Conservation (phyloP, 225 moss, liverwort and hornwort genomes). For the Pseudisothecium myosuroides region DNA sequence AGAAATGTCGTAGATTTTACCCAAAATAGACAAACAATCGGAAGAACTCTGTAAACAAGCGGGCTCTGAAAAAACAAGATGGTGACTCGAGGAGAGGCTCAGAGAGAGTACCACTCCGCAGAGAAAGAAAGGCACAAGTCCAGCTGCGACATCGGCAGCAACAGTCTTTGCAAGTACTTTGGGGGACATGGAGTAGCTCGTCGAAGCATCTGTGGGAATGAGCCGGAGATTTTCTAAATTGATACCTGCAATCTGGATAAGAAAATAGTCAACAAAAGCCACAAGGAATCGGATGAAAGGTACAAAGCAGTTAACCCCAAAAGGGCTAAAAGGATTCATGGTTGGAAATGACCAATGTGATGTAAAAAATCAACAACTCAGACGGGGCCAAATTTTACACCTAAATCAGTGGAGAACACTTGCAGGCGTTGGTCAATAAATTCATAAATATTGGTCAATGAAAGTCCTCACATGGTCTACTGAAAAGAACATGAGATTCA, state of each 20-base stretch:
- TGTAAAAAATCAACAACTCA: not conserved
- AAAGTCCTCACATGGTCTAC: not conserved
- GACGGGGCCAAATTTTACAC: not conserved
- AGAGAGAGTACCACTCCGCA: slow-evolving; percentile 48
- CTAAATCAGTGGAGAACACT: not conserved
- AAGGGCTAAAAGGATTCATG: not conserved
- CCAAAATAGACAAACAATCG: not conserved
- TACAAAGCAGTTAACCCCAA: not conserved
- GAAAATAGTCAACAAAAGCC: not conserved
- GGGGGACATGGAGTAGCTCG: slow-evolving; percentile 48
- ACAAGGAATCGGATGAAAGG: not conserved
- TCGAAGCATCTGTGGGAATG: slow-evolving; percentile 40
- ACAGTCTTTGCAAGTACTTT: slow-evolving; percentile 24
- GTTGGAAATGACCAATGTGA: not conserved
- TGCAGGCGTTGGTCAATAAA: not conserved
- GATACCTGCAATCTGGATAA: slow-evolving; percentile 56
- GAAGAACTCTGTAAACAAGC: not conserved
- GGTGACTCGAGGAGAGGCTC: not conserved
- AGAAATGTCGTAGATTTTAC: not conserved
- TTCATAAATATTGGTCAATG: not conserved
- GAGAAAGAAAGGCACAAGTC: slow-evolving; percentile 66
- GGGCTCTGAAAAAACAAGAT: not conserved
- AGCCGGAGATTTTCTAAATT: slow-evolving; percentile 38
- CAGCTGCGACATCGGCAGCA: slow-evolving; percentile 51
- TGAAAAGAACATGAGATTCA: not conserved